Evolutionary conservation across 176 grass and related monocot genomes (phyloP).

Genomic region (Triticum timopheevii): DNA sequence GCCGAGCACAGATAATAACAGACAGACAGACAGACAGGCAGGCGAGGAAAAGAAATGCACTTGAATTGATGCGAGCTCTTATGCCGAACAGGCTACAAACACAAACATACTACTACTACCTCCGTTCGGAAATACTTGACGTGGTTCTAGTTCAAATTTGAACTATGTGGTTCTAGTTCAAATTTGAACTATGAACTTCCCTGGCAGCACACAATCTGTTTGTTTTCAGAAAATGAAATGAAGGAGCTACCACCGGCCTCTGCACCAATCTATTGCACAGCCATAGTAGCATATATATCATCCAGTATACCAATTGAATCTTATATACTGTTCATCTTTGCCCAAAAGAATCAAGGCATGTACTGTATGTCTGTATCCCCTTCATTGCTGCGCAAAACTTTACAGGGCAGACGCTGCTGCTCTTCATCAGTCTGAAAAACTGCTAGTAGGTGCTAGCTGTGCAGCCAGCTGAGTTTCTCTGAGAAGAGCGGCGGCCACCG

Average conservation of each 20-base stretch:
- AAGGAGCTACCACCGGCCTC: no score
- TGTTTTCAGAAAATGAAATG: no score
- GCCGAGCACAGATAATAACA: not conserved
- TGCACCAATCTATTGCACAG: no score
- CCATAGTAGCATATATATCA: no score
- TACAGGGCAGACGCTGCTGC: not conserved
- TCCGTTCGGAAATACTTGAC: no score
- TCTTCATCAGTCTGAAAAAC: not conserved
- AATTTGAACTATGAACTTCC: no score
- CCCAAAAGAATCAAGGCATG: constrained; percentile 5
- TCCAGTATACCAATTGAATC: constrained; percentile 13
- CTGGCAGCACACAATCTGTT: no score
- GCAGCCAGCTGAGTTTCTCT: not conserved
- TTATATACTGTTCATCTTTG: not conserved
- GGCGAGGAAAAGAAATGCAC: not conserved
- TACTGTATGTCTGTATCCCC: not conserved
- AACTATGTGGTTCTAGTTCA: no score
- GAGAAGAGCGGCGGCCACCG: not conserved
- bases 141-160: no score
- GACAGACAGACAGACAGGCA: no score
- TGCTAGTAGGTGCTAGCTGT: not conserved
- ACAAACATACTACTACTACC: no score
- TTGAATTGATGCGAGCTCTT: not conserved
- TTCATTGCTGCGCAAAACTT: constrained; percentile 12
- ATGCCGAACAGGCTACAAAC: not conserved